A percentile compares a stretch with the other conserved stretches of the same genome.
These are phyloP conservation scores for Acmispon strigosus DNA, from an alignment of 306 rosid species.

Conservation along the genomic window DNA sequence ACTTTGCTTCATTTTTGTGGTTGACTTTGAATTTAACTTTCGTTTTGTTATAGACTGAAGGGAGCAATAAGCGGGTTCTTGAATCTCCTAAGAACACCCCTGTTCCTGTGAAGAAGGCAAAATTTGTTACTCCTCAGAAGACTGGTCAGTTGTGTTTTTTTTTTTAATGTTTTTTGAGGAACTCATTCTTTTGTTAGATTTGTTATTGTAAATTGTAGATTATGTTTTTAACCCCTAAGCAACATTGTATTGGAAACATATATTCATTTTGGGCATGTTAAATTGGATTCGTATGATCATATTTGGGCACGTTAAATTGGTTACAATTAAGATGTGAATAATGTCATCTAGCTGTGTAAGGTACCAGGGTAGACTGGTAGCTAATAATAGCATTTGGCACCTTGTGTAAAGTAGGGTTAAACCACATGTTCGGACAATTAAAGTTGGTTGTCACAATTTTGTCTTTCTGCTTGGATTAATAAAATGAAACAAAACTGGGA, in stretches of 20 bases:
- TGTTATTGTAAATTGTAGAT: not conserved
- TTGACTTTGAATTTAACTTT: not conserved
- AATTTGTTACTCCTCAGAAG: conserved; percentile 57
- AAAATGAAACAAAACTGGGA: not conserved
- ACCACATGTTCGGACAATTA: not conserved
- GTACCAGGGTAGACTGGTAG: not conserved
- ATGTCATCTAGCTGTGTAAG: not conserved
- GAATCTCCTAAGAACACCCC: conserved; percentile 39
- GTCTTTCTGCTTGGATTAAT: not conserved
- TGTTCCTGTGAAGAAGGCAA: conserved; percentile 48
- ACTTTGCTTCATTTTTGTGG: not conserved
- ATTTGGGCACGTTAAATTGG: not conserved
- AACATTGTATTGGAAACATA: not conserved
- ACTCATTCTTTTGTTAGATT: not conserved
- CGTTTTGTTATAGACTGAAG: conserved; percentile 28
- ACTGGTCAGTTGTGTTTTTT: conserved; percentile 36
- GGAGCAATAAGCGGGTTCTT: conserved; percentile 39
- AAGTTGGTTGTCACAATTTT: not conserved
- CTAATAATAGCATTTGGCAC: not conserved
- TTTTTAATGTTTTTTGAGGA: not conserved
- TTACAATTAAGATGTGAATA: not conserved
- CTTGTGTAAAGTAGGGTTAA: not conserved
- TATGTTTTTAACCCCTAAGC: not conserved
- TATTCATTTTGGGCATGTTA: not conserved
- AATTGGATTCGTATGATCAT: not conserved